Percentiles rank a stretch among this genome's conserved stretches.
Evolutionary conservation across 805 yeast species (phyloP).

Genomic region (Ascoidea rubescens): DNA sequence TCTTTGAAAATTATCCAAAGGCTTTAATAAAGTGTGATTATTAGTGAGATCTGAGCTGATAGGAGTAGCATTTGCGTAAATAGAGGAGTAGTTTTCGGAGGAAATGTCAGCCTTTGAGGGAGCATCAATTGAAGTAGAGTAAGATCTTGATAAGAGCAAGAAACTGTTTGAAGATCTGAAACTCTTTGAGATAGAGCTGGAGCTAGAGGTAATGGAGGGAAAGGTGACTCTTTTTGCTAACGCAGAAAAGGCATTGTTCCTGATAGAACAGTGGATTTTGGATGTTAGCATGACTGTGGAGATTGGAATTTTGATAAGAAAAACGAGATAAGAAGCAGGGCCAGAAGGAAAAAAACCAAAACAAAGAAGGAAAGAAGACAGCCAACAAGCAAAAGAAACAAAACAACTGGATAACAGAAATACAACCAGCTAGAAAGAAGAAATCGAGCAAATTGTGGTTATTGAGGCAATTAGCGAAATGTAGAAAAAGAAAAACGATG

Average conservation of each 20-base stretch:
- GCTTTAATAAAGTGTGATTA: slow-evolving; percentile 11
- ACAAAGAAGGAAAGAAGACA: not conserved
- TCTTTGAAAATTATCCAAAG: slow-evolving; percentile 73
- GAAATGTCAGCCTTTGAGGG: slow-evolving; percentile 35
- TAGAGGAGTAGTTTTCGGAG: slow-evolving; percentile 31
- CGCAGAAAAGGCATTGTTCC: not conserved
- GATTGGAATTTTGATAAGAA: not conserved
- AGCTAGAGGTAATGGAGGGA: not conserved
- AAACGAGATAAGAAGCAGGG: not conserved
- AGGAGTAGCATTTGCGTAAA: slow-evolving; percentile 19
- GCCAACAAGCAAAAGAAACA: too few relatives aligned
- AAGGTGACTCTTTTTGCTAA: not conserved
- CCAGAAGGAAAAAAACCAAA: not conserved
- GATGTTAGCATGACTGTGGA: not conserved
- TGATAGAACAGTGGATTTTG: not conserved
- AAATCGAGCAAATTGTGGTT: too few relatives aligned
- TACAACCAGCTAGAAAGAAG: too few relatives aligned
- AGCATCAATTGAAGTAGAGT: slow-evolving; percentile 13
- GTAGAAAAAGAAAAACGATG: too few relatives aligned
- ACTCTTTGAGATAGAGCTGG: not conserved
- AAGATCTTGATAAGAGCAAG: not conserved
- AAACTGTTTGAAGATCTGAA: not conserved
- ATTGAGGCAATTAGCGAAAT: too few relatives aligned
- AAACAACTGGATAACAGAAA: too few relatives aligned
- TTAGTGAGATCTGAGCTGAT: not conserved